Percentiles rank a stretch among this genome's conserved stretches.
Evolutionary conservation across 495 filamentous ascomycete species (phyloP).

Genomic region (Talaromyces ruber): DNA sequence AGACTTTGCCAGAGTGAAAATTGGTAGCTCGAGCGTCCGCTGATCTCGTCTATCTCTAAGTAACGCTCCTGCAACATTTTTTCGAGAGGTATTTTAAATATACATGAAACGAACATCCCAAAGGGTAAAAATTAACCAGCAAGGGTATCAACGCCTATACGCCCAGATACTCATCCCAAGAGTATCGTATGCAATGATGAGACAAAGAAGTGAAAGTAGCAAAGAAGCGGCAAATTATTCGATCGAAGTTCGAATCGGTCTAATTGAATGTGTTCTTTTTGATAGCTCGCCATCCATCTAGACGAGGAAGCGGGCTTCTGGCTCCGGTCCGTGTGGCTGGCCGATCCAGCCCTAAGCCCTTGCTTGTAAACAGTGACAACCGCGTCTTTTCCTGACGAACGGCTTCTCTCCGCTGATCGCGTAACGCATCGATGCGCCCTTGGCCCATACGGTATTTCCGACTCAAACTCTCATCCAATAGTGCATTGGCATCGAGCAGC

Average conservation of each 20-base stretch:
- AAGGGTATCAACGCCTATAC: constrained; percentile 4
- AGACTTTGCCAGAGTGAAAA: not conserved
- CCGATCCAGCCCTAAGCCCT: constrained; percentile 12
- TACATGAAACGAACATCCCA: not conserved
- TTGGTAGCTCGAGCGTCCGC: not conserved
- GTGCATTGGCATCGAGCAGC: constrained; percentile 67
- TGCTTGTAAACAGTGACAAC: constrained; percentile 29
- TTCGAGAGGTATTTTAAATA: not conserved
- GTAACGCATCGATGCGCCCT: constrained; percentile 36
- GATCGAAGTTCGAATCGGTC: constrained; percentile 4
- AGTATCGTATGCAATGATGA: constrained; percentile 5
- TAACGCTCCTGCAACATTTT: not conserved
- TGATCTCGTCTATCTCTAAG: not conserved
- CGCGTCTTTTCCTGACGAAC: constrained; percentile 38
- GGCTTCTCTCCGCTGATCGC: constrained; percentile 28
- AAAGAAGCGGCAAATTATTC: constrained; percentile 3
- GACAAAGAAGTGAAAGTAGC: not conserved
- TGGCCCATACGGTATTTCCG: constrained; percentile 80
- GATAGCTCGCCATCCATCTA: constrained; percentile 35
- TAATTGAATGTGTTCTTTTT: constrained; percentile 31
- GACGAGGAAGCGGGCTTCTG: constrained; percentile 22
- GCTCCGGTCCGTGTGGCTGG: constrained; percentile 14
- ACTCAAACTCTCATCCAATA: constrained; percentile 75
- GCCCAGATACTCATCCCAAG: constrained; percentile 1
- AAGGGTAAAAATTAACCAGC: not conserved